These are phyloP conservation scores for Caryopteris hybrid DNA, from an alignment of 305 asterid genomes.

Conservation along the genomic window DNA sequence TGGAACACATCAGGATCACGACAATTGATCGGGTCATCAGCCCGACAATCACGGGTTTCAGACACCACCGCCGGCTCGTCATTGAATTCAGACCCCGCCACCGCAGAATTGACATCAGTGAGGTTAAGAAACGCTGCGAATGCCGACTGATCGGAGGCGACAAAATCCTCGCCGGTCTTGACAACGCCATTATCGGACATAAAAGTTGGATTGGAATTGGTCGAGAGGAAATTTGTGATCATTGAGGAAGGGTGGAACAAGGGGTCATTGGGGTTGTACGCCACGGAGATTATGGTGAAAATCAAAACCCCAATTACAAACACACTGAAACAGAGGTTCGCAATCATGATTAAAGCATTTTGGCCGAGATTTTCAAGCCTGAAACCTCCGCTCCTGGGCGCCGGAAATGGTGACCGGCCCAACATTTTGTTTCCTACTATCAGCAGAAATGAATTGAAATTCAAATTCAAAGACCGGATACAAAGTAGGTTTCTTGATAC, in stretches of 20 bases:
- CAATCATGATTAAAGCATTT: conserved; percentile 47
- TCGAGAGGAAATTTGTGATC: conserved; percentile 49
- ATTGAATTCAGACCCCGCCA: background rate
- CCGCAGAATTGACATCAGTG: conserved; percentile 39
- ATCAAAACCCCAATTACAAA: conserved; percentile 60
- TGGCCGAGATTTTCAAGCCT: conserved; percentile 59
- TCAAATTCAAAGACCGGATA: conserved; percentile 3
- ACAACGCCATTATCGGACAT: no score
- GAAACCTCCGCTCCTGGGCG: conserved; percentile 37
- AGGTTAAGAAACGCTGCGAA: conserved; percentile 38
- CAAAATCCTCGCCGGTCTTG: no score
- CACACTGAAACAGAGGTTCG: conserved; percentile 52
- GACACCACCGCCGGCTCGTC: background rate
- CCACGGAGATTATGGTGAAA: conserved; percentile 59
- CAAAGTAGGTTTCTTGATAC: conserved; percentile 11
- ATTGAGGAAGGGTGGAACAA: conserved; percentile 47
- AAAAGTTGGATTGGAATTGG: conserved; percentile 45
- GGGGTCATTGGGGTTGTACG: conserved; percentile 54
- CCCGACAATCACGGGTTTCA: conserved; percentile 33
- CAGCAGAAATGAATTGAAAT: background rate
- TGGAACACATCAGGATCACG: conserved; percentile 76
- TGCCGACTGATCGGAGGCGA: conserved; percentile 36
- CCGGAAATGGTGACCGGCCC: conserved; percentile 41
- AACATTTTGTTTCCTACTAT: conserved; percentile 29
- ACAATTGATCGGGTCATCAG: conserved; percentile 61